Evolutionary conservation across 768 basidiomycete species (phyloP).

Genomic region (Clavulina sp.): DNA sequence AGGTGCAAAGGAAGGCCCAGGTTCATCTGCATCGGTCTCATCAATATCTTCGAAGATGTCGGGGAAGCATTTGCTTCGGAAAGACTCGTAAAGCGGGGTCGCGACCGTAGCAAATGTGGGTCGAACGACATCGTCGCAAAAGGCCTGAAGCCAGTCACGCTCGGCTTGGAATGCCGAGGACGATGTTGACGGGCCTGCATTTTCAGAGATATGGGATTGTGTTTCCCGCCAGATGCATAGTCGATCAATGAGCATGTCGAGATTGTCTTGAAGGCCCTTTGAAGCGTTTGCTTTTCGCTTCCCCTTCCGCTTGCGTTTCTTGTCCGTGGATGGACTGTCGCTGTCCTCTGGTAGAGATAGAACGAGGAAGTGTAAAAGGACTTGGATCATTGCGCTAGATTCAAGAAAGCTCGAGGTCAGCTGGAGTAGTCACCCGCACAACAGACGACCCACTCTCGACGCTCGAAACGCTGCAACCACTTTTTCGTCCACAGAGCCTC

Average conservation of each 20-base stretch:
- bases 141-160: conserved; percentile 57
- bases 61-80: neutral
- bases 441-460: conserved; percentile 25
- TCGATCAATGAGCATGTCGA: neutral
- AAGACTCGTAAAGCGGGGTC: neutral
- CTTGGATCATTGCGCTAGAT: conserved; percentile 56
- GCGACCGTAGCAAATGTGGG: conserved; percentile 14
- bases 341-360: conserved; percentile 32
- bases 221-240: neutral
- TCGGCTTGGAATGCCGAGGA: conserved; percentile 3
- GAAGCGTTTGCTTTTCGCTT: neutral
- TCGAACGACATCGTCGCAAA: conserved; percentile 51
- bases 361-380: conserved; percentile 48
- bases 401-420: neutral
- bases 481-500: conserved; percentile 21
- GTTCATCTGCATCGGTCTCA: too few species aligned
- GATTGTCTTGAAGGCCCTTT: neutral
- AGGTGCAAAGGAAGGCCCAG: too few species aligned
- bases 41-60: too few species aligned
- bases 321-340: conserved; percentile 17
- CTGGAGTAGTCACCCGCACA: neutral
- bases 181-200: neutral
- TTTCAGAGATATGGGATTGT: neutral
- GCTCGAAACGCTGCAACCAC: conserved; percentile 52
- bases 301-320: conserved; percentile 9